Percentiles rank a stretch among this genome's conserved stretches.
phyloP scores from a whole-genome alignment of 371 early-diverging fungal genomes.

The Apophysomyces trapeziformis region DNA sequence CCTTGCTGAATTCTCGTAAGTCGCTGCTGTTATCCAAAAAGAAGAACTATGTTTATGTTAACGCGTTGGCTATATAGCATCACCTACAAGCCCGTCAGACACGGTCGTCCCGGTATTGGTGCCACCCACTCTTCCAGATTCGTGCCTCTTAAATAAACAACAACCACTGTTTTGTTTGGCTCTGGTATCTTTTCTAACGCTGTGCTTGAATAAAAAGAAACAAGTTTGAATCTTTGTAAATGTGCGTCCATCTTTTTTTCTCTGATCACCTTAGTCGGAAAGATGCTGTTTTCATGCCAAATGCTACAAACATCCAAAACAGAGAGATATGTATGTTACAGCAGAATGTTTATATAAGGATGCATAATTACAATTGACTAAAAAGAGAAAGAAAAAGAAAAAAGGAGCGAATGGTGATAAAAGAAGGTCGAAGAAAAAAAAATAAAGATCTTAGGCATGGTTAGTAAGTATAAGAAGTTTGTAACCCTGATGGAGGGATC shows the following conservation, averaged over 20 bases:
- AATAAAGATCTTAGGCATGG: not conserved
- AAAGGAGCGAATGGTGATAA: slow-evolving; percentile 7
- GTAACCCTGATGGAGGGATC: not conserved
- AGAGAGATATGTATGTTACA: slow-evolving; percentile 3
- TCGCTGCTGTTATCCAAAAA: not conserved
- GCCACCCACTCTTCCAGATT: slow-evolving; percentile 94
- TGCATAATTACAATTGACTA: slow-evolving; percentile 10
- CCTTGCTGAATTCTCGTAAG: slow-evolving; percentile 81
- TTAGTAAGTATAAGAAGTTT: slow-evolving; percentile 4
- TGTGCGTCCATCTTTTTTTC: too few relatives aligned
- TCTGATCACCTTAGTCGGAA: too few relatives aligned
- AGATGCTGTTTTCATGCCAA: too few relatives aligned
- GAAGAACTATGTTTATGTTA: not conserved
- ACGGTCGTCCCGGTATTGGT: slow-evolving; percentile 99
- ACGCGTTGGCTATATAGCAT: slow-evolving; percentile 38
- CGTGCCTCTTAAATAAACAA: slow-evolving; percentile 73
- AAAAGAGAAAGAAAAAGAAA: slow-evolving; percentile 6
- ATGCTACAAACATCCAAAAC: too few relatives aligned
- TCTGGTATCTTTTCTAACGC: not conserved
- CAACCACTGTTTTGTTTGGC: not conserved
- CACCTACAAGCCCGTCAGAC: slow-evolving; percentile 95
- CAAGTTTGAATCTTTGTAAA: too few relatives aligned
- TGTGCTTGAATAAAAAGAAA: not conserved
- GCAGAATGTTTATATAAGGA: slow-evolving; percentile 5
- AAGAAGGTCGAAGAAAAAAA: not conserved